These are phyloP conservation scores for Lactarius indigo DNA, from an alignment of 768 basidiomycete genomes.

Conservation along the genomic window DNA sequence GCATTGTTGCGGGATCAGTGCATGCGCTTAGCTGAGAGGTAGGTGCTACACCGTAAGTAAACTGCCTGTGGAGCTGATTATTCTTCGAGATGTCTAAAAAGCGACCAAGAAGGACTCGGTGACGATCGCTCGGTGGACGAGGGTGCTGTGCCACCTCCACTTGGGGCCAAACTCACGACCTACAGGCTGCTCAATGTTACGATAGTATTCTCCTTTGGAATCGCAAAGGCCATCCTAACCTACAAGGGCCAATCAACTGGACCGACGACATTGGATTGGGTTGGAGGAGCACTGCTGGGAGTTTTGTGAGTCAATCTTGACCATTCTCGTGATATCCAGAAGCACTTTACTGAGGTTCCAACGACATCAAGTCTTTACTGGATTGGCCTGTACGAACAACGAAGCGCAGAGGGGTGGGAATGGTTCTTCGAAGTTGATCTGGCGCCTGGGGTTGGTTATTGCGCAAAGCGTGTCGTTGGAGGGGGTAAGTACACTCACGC, in stretches of 20 bases:
- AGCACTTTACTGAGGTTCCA: not conserved
- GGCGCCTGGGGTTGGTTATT: not conserved
- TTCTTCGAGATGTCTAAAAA: not conserved
- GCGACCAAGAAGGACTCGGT: not conserved
- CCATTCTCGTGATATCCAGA: not conserved
- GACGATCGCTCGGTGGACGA: not conserved
- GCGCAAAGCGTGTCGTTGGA: not conserved
- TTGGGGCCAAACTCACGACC: conserved; percentile 7
- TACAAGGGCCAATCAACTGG: not conserved
- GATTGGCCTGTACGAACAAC: conserved; percentile 7
- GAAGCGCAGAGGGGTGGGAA: not conserved
- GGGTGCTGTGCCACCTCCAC: not conserved
- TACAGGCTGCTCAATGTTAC: conserved; percentile 12
- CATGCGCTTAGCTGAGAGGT: not conserved
- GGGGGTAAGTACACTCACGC: not conserved
- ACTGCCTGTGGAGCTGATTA: not conserved
- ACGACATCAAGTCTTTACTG: conserved; percentile 1
- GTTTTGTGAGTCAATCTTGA: not conserved
- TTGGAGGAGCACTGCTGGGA: not conserved
- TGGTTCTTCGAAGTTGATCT: conserved; percentile 10
- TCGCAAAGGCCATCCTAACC: conserved; percentile 9
- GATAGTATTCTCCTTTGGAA: not conserved
- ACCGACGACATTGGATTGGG: conserved; percentile 6
- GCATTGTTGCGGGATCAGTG: not conserved
- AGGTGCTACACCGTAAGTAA: not conserved